A percentile compares a stretch with the other conserved stretches of the same genome.
phyloP scores from a whole-genome alignment of 805 yeast genomes.

The Zygosaccharomyces siamensis region DNA sequence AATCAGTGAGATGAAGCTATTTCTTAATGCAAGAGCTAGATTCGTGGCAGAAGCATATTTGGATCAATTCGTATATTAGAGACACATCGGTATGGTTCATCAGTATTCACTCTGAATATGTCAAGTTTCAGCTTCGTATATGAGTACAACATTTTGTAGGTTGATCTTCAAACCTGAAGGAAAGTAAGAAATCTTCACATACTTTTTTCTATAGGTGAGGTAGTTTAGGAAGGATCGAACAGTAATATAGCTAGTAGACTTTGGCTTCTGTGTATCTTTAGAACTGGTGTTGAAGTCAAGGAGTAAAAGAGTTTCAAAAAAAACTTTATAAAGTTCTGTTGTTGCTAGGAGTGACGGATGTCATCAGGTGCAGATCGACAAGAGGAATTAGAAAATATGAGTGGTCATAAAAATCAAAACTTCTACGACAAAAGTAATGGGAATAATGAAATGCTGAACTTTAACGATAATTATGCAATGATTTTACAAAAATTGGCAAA shows the following conservation, averaged over 20 bases:
- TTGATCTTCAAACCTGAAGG: neutral
- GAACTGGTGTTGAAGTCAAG: neutral
- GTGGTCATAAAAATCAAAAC: slow-evolving; percentile 1
- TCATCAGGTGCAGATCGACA: slow-evolving; percentile 1
- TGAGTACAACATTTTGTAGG: neutral
- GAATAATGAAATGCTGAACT: slow-evolving; percentile 21
- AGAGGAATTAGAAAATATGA: slow-evolving; percentile 2
- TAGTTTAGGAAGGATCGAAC: neutral
- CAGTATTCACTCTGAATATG: neutral
- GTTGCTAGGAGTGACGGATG: neutral
- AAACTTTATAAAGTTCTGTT: neutral
- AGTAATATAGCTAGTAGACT: neutral
- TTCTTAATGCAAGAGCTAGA: slow-evolving; percentile 95
- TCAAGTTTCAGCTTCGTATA: slow-evolving; percentile 1
- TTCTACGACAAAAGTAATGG: slow-evolving; percentile 8
- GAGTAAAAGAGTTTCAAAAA: neutral
- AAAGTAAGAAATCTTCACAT: neutral
- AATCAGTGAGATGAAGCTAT: slow-evolving; percentile 96
- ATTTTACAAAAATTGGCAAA: slow-evolving; percentile 25
- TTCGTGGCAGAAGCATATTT: slow-evolving; percentile 95
- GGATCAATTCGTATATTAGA: slow-evolving; percentile 69
- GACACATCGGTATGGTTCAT: neutral
- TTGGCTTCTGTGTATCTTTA: neutral
- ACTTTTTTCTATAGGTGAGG: slow-evolving; percentile 4
- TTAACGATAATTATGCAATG: slow-evolving; percentile 27